Evolutionary conservation across 176 grass and related monocot genomes (phyloP), one percentile per base, ranked within the genome.

Genomic region (Dactylis glomerata): DNA sequence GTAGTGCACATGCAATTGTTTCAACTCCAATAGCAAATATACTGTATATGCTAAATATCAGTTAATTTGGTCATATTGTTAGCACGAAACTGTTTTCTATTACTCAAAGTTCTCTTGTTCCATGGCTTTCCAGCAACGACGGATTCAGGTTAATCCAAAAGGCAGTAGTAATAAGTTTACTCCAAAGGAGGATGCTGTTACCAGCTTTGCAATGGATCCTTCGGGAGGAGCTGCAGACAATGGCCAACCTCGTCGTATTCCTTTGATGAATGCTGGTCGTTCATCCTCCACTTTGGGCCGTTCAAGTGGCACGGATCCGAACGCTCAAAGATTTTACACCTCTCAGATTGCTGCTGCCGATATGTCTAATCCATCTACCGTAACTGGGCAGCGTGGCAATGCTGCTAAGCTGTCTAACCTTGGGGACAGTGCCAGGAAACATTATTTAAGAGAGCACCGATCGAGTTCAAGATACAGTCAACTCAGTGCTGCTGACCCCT

Each of bases 181-280:
- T 79, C 86, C 92, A 82, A 92, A 94, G 85, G 95, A 90, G 75
- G 92, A 97, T 74, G 85, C 15, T 81, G 73, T 86, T 44, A 84
- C 96, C 46, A 81, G 91, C 31, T 92, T 96, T 54, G 85, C 87
- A 79, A 92, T 94, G 49, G 88, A 96, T 89, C 93, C 78, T 73
- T 66, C 78, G 1, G 90, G 86, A 91, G 85, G 68, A 89, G 76
- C 80, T 80, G 84, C n/a, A 14, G 91, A 96, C 74, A 94, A 92
- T 61, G 89, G 86, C 30, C 88, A 87, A 22, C 50, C 88, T 62
- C 91, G 90, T 41, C 89, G 84, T 49, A 78, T 82, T 78, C 84
- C 88, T 87, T 81, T 93, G 86, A 89, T 86, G 87, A 73, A 93
- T 76, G 80, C 89, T 85, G 93, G 90, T 16, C 93, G 88, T 87